A percentile compares a stretch with the other conserved stretches of the same genome.
Conservation (phyloP, 495 filamentous ascomycete genomes). For the Haplographium delicatum region DNA sequence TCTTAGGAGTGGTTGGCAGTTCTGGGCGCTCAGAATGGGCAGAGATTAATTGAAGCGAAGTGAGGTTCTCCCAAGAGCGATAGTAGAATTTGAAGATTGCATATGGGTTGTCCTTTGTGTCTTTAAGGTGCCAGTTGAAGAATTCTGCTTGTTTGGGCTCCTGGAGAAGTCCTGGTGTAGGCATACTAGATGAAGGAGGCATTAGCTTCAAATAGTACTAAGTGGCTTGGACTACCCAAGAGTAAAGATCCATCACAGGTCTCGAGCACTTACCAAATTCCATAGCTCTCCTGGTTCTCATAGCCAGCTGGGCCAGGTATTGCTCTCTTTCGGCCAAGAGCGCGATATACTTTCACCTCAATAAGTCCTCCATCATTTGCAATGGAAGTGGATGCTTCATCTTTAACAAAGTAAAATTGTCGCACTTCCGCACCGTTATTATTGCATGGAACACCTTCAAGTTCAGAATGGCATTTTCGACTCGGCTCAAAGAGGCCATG, state of each 20-base stretch:
- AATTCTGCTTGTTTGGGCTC: slow-evolving; percentile 41
- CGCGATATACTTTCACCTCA: slow-evolving; percentile 45
- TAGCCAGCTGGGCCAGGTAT: slow-evolving; percentile 32
- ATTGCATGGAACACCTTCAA: slow-evolving; percentile 21
- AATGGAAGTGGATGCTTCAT: slow-evolving; percentile 18
- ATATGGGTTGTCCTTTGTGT: slow-evolving; percentile 41
- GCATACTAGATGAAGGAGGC: slow-evolving; percentile 24
- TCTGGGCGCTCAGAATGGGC: no score
- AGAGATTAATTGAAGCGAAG: slow-evolving; percentile 17
- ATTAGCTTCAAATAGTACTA: background rate
- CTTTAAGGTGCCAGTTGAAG: slow-evolving; percentile 41
- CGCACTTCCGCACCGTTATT: slow-evolving; percentile 21
- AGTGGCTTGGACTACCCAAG: no score
- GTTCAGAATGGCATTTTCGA: slow-evolving; percentile 17
- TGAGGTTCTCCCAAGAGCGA: slow-evolving; percentile 31
- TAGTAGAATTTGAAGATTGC: slow-evolving; percentile 46
- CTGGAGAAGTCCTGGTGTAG: slow-evolving; percentile 41
- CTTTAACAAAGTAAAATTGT: slow-evolving; percentile 19
- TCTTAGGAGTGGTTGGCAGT: no score
- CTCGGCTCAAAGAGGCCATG: slow-evolving; percentile 40
- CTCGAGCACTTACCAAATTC: slow-evolving; percentile 42
- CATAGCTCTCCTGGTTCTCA: slow-evolving; percentile 28
- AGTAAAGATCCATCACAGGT: no score
- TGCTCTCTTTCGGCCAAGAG: slow-evolving; percentile 30
- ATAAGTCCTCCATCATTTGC: slow-evolving; percentile 48